Base-by-base conservation (phyloP, 352 stramenopile species). In the Blastocystis sp. region DNA sequence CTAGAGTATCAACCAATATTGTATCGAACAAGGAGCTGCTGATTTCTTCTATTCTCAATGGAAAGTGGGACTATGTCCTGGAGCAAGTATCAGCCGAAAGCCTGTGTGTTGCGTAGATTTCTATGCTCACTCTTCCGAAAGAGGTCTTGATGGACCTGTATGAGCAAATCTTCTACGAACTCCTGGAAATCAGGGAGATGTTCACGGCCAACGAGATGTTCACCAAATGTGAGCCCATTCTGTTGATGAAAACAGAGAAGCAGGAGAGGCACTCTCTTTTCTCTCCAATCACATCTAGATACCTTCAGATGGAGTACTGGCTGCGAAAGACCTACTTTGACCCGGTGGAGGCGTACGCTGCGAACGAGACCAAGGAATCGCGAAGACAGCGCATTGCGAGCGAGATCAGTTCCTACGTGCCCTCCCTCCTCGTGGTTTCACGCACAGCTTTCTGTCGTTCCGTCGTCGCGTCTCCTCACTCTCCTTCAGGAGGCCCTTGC, bases 61-160 rank as follows among this genome's bases (percentile, higher is more conserved):
- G 94, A 14, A 92, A 93, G 45, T 97, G 94, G 94, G 93, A 97
- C 89, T 90, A 88, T 53, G 94, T 97, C 65, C 91, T 97, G 81
- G 92, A 93, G 89, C 94, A 97, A 91, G 95, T 94, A 14, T 90
- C 91, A 86, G 86, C 90, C 52, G 89, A 94, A 21, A n/a, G 38
- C 2, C 3, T 4, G 34, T 11, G 2, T 71, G 34, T 21, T 9
- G 45, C 10, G 17, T 38, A 77, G 91, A 93, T 62, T 23, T 71
- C 92, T 19, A 78, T 89, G 70, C 92, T 94, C 2, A 84, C 59
- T 19, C 28, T 84, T 1, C 74, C 74, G 2, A 84, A 67, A 45
- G 7, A 7, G 38, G 62, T 84, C 3, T 61, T 84, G 40, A 84
- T 84, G 88, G 93, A 94, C 40, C 90, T 97, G 10, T 96, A 97